Base-by-base conservation (phyloP, 2,329 filamentous ascomycete genomes). In the Colletotrichum spaethianum region DNA sequence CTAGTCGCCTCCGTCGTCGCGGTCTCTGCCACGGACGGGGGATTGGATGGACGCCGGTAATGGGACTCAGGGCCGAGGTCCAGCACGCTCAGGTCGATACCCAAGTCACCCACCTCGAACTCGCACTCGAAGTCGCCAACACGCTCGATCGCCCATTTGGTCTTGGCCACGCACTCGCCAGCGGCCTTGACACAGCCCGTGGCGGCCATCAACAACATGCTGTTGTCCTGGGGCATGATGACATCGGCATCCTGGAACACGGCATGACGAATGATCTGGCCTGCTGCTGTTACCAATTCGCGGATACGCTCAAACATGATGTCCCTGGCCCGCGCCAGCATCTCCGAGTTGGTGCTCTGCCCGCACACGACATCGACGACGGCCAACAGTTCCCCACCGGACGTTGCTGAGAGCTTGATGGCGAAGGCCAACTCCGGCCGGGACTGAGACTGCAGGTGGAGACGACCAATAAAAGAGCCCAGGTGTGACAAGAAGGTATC, bases 121-220 rank as follows among this genome's bases (percentile, higher is more conserved):
- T 97, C 94, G 75, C 95, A 91, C 80, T 98, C 95, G 75, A 98
- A 97, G 80, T 98, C 95, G 26, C 95, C 95, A 74, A 96, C 94
- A 73, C 93, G 89, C 82, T 98, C 95, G 70, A 99, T 93, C 55
- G 97, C 91, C 79, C 90, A 88, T 77, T 94, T 94, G 14, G 95
- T 93, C 82, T 95, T 96, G 8, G 93, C 92, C 26, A 98, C 93
- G 81, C 96, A 98, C 76, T 98, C 95, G 50, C 96, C 96, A 55
- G 95, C 95, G 28, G 94, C 93, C 76, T 94, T 92, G 33, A 99
- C 95, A 79, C 95, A 98, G 72, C 90, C 91, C 8, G 95, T 98
- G 11, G 95, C 95, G 26, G 94, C 94, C 73, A 89, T 87, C 40
- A 96, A 89, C 50, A 98, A 87, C 36, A 91, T 88, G 75, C 90